Evolutionary conservation across 1,284 basidiomycete species (phyloP).

Genomic region (Mycena citricolor): DNA sequence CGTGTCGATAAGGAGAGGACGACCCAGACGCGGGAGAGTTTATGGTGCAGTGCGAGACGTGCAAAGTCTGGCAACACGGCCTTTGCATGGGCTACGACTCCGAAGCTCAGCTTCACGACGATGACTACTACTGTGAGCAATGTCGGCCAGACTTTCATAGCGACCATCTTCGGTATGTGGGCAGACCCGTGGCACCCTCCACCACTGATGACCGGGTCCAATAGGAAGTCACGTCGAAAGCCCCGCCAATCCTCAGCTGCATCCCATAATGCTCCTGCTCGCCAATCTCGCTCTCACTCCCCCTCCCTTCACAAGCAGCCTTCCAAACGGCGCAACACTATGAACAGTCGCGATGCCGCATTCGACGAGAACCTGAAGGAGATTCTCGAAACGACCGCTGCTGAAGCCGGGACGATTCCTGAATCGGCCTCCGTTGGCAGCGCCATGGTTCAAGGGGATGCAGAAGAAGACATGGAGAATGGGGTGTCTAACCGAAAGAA

Average conservation of each 20-base stretch:
- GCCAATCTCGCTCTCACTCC: conserved; percentile 75
- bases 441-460: conserved; percentile 37
- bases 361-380: conserved; percentile 86
- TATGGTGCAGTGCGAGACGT: conserved; percentile 97
- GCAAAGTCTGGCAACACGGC: conserved; percentile 98
- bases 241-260: conserved; percentile 64
- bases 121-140: conserved; percentile 90
- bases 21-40: conserved; percentile 81
- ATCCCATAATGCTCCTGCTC: conserved; percentile 47
- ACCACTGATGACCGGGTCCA: conserved; percentile 16
- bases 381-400: conserved; percentile 69
- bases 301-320: conserved; percentile 59
- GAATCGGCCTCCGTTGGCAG: conserved; percentile 37
- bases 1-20: conserved; percentile 58
- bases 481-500: conserved; percentile 56
- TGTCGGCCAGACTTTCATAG: conserved; percentile 88
- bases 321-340: conserved; percentile 89
- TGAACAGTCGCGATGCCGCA: conserved; percentile 95
- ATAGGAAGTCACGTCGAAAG: conserved; percentile 62
- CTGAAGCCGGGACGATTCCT: conserved; percentile 57
- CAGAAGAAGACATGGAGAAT: conserved; percentile 47
- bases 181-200: conserved; percentile 1
- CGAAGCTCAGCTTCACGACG: conserved; percentile 79
- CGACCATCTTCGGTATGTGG: conserved; percentile 71
- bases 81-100: conserved; percentile 92